phyloP scores from a whole-genome alignment of 140 eudicot genomes.

The Erigeron philadelphicus region DNA sequence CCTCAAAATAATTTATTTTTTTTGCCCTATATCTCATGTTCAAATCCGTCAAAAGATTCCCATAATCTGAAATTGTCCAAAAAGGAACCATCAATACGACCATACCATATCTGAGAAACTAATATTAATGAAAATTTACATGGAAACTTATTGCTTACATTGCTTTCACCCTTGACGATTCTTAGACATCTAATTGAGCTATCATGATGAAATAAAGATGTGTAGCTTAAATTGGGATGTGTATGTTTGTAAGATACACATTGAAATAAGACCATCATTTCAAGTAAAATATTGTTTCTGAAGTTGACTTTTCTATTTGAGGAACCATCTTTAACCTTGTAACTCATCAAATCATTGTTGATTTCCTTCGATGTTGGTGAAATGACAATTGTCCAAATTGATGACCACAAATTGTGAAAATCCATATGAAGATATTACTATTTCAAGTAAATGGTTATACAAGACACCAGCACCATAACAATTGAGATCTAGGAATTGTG shows the following conservation, averaged over 20 bases:
- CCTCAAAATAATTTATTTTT: no score
- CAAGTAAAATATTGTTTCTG: background rate
- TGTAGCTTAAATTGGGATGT: background rate
- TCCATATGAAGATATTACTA: background rate
- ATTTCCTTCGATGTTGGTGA: background rate
- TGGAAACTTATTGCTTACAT: background rate
- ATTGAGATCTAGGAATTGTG: background rate
- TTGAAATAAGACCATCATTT: background rate
- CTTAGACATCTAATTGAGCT: background rate
- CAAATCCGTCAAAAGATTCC: background rate
- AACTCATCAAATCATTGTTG: background rate
- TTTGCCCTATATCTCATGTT: no score
- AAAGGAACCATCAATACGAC: background rate
- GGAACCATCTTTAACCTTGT: background rate
- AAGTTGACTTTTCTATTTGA: background rate
- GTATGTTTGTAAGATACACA: background rate
- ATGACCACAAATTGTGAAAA: slow-evolving; percentile 1
- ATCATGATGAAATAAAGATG: background rate
- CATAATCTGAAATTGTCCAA: background rate
- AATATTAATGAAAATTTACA: background rate
- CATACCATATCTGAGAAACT: background rate
- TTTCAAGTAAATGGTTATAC: background rate
- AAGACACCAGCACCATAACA: background rate
- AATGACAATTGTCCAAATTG: background rate
- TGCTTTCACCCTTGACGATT: background rate